These are phyloP conservation scores for Calonectria pseudoturangicola DNA, from an alignment of 2,329 filamentous ascomycete species.

Conservation along the genomic window DNA sequence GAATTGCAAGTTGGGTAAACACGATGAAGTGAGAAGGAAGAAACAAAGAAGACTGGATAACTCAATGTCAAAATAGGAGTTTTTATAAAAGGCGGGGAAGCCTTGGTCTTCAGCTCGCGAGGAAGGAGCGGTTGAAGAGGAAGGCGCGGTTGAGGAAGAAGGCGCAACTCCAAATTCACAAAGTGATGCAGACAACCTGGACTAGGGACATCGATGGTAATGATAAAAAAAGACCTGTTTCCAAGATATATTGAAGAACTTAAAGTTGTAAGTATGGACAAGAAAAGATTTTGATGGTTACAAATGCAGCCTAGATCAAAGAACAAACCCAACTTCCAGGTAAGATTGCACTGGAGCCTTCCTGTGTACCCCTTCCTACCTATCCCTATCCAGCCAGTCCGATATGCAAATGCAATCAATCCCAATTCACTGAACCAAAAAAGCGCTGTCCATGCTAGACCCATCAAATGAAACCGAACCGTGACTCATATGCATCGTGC, in stretches of 20 bases:
- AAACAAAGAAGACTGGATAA: background rate
- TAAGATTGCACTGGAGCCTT: background rate
- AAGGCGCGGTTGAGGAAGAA: no score
- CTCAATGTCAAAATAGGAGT: background rate
- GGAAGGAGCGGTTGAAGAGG: background rate
- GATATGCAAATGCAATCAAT: conserved; percentile 17
- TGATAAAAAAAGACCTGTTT: background rate
- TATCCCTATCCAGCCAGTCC: conserved; percentile 1
- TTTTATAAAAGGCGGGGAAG: background rate
- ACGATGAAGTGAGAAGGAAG: background rate
- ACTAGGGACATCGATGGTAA: background rate
- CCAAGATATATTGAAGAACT: background rate
- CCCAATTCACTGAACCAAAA: conserved; percentile 33
- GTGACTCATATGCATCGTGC: conserved; percentile 37
- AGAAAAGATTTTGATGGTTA: conserved; percentile 5
- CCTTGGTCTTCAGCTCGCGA: background rate
- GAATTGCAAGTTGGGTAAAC: background rate
- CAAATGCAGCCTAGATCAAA: background rate
- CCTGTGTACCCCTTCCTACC: conserved; percentile 11
- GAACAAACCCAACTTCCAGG: background rate
- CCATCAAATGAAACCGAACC: conserved; percentile 35
- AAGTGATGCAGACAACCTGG: background rate
- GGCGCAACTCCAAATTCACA: background rate
- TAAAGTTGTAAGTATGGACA: conserved; percentile 8
- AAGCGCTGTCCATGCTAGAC: conserved; percentile 31